Evolutionary conservation across 2,329 filamentous ascomycete genomes (phyloP).

Genomic region (Penicillium sp.): DNA sequence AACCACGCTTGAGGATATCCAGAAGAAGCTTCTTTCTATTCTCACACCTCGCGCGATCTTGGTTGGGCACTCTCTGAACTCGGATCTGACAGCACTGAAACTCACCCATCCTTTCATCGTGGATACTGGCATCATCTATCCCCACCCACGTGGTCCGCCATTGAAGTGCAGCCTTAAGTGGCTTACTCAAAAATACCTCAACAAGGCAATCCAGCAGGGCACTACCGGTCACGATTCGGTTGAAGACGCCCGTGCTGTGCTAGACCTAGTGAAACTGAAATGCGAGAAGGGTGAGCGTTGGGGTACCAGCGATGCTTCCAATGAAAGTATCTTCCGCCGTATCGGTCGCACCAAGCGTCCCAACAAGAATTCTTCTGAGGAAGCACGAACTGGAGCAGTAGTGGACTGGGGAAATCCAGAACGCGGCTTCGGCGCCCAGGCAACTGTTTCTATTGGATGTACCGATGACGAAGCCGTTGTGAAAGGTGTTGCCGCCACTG

Average conservation of each 20-base stretch:
- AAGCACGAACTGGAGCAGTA: slow-evolving; percentile 55
- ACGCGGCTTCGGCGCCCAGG: slow-evolving; percentile 59
- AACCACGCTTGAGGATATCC: slow-evolving; percentile 80
- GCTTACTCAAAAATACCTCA: slow-evolving; percentile 81
- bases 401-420: slow-evolving; percentile 87
- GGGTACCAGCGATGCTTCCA: slow-evolving; percentile 75
- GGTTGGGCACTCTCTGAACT: slow-evolving; percentile 50
- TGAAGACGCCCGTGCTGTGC: slow-evolving; percentile 86
- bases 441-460: slow-evolving; percentile 58
- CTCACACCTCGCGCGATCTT: slow-evolving; percentile 54
- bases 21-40: slow-evolving; percentile 70
- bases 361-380: slow-evolving; percentile 36
- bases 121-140: slow-evolving; percentile 86
- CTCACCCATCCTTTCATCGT: slow-evolving; percentile 90
- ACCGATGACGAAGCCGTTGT: slow-evolving; percentile 59
- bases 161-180: slow-evolving; percentile 90
- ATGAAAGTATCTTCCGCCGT: slow-evolving; percentile 87
- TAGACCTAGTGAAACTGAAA: slow-evolving; percentile 92
- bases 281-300: slow-evolving; percentile 88
- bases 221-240: slow-evolving; percentile 81
- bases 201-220: slow-evolving; percentile 83
- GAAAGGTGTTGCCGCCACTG: slow-evolving; percentile 53
- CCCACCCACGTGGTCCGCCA: slow-evolving; percentile 84
- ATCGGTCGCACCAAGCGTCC: slow-evolving; percentile 59
- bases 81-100: slow-evolving; percentile 72